phyloP scores from a whole-genome alignment of 176 grass and related monocot genomes.

The Oryza officinalis region DNA sequence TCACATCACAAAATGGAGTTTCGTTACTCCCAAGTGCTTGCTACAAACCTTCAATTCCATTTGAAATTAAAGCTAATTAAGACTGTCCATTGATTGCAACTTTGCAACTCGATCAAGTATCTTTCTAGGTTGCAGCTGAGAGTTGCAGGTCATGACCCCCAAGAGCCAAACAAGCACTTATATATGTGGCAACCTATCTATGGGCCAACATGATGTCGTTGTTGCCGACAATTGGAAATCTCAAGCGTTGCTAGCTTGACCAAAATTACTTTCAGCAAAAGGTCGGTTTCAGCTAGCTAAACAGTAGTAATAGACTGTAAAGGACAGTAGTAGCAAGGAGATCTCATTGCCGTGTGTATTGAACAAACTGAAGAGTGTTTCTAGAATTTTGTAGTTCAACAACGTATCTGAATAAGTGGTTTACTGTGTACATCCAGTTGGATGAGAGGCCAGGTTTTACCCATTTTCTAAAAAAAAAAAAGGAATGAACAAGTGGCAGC shows the following conservation, averaged over 20 bases:
- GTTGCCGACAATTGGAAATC: slow-evolving; percentile 21
- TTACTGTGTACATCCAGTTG: too few relatives aligned
- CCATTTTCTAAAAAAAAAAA: too few relatives aligned
- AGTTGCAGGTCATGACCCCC: slow-evolving; percentile 37
- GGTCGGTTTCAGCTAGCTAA: not conserved
- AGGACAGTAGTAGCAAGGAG: not conserved
- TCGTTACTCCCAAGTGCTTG: slow-evolving; percentile 30
- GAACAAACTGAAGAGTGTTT: not conserved
- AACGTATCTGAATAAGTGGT: not conserved
- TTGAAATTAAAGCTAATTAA: not conserved
- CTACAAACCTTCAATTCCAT: not conserved
- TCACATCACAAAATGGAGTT: not conserved
- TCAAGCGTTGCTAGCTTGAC: not conserved
- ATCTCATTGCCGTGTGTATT: slow-evolving; percentile 4
- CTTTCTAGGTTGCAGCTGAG: slow-evolving; percentile 1
- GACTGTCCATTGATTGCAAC: not conserved
- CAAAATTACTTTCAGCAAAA: slow-evolving; percentile 19
- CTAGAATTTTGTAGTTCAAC: not conserved
- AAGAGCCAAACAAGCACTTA: slow-evolving; percentile 17
- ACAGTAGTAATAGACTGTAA: not conserved
- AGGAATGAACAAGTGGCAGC: not conserved
- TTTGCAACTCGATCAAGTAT: not conserved
- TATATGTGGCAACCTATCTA: slow-evolving; percentile 14
- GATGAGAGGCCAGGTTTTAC: too few relatives aligned
- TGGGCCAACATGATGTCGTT: slow-evolving; percentile 23